Base-by-base conservation (phyloP, 2,329 filamentous ascomycete genomes). In the Paradendryphiella salina region DNA sequence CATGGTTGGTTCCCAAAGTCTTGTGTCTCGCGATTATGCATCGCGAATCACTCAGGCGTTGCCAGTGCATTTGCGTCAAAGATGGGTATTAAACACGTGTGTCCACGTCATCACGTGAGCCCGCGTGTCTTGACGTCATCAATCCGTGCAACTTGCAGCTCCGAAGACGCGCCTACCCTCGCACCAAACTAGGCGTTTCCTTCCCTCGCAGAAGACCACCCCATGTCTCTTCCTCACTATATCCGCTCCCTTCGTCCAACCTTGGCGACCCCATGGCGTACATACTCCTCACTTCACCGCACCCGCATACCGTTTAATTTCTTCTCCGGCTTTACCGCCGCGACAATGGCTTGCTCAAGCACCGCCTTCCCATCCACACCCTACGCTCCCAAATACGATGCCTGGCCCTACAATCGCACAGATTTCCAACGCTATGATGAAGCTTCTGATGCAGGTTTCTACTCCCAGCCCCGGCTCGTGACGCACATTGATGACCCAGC, bases 401-500 rank as follows among this genome's bases (percentile, higher is more conserved):
- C n/a, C 1, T 65, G 63, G 63, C 63, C 63, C 0, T 64, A 65
- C 15, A 42, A 40, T 1, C 10, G 45, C 2, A 44, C 38, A 1
- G 76, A 78, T 47, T 78, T 78, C 54, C 60, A 55, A 4, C 67
- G 75, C 17, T 65, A 70, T 37, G 76, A 78, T 39, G 60, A 71
- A 13, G 48, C 45, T 5, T 54, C 61, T 6, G 75, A 77, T 51
- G 26, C 58, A 1, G 41, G 57, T 3, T 78, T 78, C 60, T 78
- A 77, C 62, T 59, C 56, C 21, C 57, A 70, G 14, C 76, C 79
- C 1, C 74, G 79, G 13, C 79, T 81, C 54, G 79, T 82, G 1
- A 79, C 79, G 9, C 80, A 82, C 50, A 82, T 82, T 57, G 80
- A 82, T 56, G 77, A 80, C 34, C 68, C 73, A 4, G 78, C 79